Evolutionary conservation across 2,329 filamentous ascomycete genomes (phyloP).

Genomic region (Ophiostoma australiae): DNA sequence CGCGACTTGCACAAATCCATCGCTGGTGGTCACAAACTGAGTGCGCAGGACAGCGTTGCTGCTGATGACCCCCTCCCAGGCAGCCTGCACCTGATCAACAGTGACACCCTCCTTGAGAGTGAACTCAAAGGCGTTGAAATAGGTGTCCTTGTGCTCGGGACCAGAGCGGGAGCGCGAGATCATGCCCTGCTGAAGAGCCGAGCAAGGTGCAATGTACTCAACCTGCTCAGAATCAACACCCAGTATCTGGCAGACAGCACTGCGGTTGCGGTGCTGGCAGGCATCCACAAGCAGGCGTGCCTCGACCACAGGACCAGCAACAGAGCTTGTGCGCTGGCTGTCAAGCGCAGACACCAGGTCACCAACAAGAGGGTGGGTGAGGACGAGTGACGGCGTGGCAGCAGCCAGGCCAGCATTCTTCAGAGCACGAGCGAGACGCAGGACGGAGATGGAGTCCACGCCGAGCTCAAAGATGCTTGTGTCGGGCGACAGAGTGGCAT

Average conservation of each 20-base stretch:
- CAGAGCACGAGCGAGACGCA: slow-evolving; percentile 62
- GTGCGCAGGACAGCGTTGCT: slow-evolving; percentile 64
- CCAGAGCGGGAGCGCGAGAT: slow-evolving; percentile 60
- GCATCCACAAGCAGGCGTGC: slow-evolving; percentile 59
- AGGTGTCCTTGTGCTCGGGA: slow-evolving; percentile 49
- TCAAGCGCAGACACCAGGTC: slow-evolving; percentile 43
- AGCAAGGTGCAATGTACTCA: slow-evolving; percentile 75
- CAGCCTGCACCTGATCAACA: slow-evolving; percentile 44
- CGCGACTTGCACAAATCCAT: slow-evolving; percentile 73
- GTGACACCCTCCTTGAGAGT: slow-evolving; percentile 45
- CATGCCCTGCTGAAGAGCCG: slow-evolving; percentile 81
- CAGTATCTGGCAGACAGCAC: slow-evolving; percentile 50
- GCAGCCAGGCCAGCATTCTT: slow-evolving; percentile 59
- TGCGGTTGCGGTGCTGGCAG: slow-evolving; percentile 57
- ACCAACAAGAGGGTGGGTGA: slow-evolving; percentile 54
- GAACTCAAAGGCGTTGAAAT: slow-evolving; percentile 73
- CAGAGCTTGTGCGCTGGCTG: slow-evolving; percentile 21
- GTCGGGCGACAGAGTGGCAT: slow-evolving; percentile 43
- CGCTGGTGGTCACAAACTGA: slow-evolving; percentile 64
- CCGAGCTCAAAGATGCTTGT: slow-evolving; percentile 81
- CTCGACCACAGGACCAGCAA: slow-evolving; percentile 37
- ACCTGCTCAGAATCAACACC: slow-evolving; percentile 49
- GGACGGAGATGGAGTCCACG: slow-evolving; percentile 79
- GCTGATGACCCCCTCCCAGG: slow-evolving; percentile 54
- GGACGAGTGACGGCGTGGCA: slow-evolving; percentile 62